Evolutionary conservation across 306 rosid species (phyloP), one percentile per base, ranked within the genome.

Genomic region (Acmispon strigosus): DNA sequence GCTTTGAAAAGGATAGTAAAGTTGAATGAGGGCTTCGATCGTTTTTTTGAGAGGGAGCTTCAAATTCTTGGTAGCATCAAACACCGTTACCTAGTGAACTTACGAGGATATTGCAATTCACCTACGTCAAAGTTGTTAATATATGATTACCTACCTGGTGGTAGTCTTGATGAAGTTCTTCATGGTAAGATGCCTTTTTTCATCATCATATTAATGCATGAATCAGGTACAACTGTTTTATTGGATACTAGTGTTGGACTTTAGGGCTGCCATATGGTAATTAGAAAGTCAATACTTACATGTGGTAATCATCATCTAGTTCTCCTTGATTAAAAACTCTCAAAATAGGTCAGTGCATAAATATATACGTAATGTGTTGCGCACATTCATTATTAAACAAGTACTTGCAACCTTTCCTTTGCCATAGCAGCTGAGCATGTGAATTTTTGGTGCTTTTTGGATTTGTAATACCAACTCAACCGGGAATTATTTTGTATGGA

Each of bases 1-100:
- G 99, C 99, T 52, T 83, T 95, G 72, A 95, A 95, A 85, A 91
- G 85, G 86, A 95, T 91, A 37, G 84, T 86, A 76, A 91, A 89
- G 82, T 75, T 91, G 86, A 91, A 95, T 36, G 99, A 95, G 71
- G 92, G 99, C 13, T 91, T 95, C 82, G 96, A 89, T 88, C 91
- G 96, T 10, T 91, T 91, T 85, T 95, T 95, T 43, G 97, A 89
- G 89, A 91, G 99, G 81, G 97, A 95, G 84, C 97, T 95, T 76
- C 89, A 86, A 76, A 95, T 95, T 82, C 97, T 95, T 79, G 99
- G 99, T 76, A 89, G 99, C 85, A 86, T 95, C 76, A 95, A 95
- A 61, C 97, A 95, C 64, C 94, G 96, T 45, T 89, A 87, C 85
- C 88, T 95, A n/a, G 99, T 95, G 74, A 95, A 95, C 78, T 87